These are phyloP conservation scores for Podospora conica DNA, from an alignment of 495 filamentous ascomycete species.

Conservation along the genomic window DNA sequence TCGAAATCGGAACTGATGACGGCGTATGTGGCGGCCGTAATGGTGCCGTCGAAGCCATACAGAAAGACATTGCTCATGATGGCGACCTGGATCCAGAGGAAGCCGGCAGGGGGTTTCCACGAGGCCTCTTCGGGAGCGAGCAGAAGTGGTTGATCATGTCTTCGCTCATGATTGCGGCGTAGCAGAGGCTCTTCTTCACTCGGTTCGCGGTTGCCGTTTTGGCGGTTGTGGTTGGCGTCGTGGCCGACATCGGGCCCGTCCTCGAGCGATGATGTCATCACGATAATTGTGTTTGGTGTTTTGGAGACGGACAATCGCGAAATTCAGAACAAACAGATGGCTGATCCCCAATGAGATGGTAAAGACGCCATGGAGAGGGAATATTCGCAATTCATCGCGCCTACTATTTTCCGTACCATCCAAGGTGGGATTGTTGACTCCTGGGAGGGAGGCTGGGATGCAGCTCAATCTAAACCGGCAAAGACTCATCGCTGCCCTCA, in stretches of 20 bases:
- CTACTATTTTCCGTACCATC: not conserved
- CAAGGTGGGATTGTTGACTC: not conserved
- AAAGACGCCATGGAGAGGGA: not conserved
- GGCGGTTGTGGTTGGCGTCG: not conserved
- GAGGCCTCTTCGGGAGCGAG: slow-evolving; percentile 25
- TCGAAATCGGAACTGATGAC: slow-evolving; percentile 54
- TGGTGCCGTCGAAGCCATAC: slow-evolving; percentile 59
- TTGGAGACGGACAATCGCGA: not conserved
- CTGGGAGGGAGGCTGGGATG: not conserved
- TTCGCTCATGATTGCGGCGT: not conserved
- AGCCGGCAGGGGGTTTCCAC: slow-evolving; percentile 34
- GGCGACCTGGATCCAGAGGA: slow-evolving; percentile 45
- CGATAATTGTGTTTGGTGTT: not conserved
- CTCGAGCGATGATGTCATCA: not conserved
- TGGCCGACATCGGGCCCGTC: not conserved
- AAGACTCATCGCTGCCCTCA: not conserved
- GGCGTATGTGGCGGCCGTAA: slow-evolving; percentile 60
- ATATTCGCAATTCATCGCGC: not conserved
- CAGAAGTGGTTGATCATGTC: slow-evolving; percentile 32
- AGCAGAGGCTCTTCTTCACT: not conserved
- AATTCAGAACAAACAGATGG: not conserved
- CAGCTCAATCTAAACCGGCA: not conserved
- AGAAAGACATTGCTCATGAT: slow-evolving; percentile 64
- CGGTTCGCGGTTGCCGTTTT: not conserved
- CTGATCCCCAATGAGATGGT: not conserved